Evolutionary conservation across 257 asterid species (phyloP).

Genomic region (Nyctanthes arbortristis): DNA sequence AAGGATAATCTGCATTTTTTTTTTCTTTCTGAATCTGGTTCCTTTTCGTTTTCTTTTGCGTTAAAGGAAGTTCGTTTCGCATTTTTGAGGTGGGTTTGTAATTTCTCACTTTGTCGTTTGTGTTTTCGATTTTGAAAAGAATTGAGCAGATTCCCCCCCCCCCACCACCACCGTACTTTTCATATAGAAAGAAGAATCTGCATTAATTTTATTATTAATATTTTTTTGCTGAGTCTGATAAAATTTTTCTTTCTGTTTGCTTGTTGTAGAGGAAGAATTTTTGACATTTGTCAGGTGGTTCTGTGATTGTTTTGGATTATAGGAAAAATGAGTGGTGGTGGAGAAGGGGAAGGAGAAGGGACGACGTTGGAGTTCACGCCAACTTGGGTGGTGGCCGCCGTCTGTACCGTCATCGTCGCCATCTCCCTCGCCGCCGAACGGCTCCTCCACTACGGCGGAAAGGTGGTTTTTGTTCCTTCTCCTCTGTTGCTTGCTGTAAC

Average conservation of each 20-base stretch:
- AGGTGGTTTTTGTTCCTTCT: constrained; percentile 50
- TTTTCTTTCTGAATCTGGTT: not conserved
- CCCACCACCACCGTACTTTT: not conserved
- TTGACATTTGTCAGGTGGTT: constrained; percentile 20
- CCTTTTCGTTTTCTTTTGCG: not conserved
- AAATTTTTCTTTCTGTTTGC: not conserved
- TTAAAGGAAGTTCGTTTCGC: not conserved
- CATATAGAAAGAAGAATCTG: too few species aligned
- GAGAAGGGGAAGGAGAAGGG: constrained; percentile 57
- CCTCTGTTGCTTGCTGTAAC: not conserved
- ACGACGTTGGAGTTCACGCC: constrained; percentile 71
- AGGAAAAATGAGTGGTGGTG: constrained; percentile 64
- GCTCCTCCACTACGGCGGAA: constrained; percentile 63
- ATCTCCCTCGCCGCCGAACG: constrained; percentile 76
- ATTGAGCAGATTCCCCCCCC: too few species aligned
- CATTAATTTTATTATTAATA: not conserved
- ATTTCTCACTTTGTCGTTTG: too few species aligned
- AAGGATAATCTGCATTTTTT: not conserved
- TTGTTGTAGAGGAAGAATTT: not conserved
- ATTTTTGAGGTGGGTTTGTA: constrained; percentile 19
- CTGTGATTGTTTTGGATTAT: constrained; percentile 3
- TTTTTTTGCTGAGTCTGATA: not conserved
- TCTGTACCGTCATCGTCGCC: constrained; percentile 73
- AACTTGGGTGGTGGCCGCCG: constrained; percentile 90
- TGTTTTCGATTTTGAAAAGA: constrained; percentile 21